Evolutionary conservation across 805 yeast species (phyloP).

Genomic region (Yarrowia sp.): DNA sequence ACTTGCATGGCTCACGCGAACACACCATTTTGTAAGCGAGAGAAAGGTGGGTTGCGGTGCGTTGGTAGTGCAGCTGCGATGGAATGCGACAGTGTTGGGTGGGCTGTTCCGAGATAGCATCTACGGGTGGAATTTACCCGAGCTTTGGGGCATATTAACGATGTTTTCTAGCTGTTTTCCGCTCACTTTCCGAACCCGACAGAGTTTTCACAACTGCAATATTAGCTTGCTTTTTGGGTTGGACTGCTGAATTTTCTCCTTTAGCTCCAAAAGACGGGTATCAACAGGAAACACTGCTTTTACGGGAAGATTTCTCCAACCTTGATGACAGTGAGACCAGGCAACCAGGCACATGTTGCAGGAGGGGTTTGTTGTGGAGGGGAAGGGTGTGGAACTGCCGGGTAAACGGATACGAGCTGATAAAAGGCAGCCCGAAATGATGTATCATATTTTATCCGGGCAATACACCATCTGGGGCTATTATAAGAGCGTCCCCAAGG

Average conservation of each 20-base stretch:
- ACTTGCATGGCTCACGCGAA: constrained; percentile 12
- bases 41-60: constrained; percentile 3
- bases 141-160: neutral
- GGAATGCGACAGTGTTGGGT: constrained; percentile 16
- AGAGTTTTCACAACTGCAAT: neutral
- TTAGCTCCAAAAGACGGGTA: constrained; percentile 6
- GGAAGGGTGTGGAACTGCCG: neutral
- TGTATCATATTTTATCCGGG: neutral
- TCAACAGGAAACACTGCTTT: constrained; percentile 13
- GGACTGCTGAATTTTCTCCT: neutral
- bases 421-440: too few species aligned
- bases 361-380: constrained; percentile 1
- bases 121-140: neutral
- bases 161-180: neutral
- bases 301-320: constrained; percentile 29
- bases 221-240: constrained; percentile 5
- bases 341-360: constrained; percentile 27
- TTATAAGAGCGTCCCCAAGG: too few species aligned
- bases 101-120: neutral
- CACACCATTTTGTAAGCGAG: constrained; percentile 6
- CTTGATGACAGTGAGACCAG: constrained; percentile 4
- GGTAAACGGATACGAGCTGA: neutral
- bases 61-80: constrained; percentile 28
- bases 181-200: neutral
- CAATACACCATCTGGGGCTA: too few species aligned